phyloP scores from a whole-genome alignment of 2,329 filamentous ascomycete species.

The Stemphylium vesicarium region DNA sequence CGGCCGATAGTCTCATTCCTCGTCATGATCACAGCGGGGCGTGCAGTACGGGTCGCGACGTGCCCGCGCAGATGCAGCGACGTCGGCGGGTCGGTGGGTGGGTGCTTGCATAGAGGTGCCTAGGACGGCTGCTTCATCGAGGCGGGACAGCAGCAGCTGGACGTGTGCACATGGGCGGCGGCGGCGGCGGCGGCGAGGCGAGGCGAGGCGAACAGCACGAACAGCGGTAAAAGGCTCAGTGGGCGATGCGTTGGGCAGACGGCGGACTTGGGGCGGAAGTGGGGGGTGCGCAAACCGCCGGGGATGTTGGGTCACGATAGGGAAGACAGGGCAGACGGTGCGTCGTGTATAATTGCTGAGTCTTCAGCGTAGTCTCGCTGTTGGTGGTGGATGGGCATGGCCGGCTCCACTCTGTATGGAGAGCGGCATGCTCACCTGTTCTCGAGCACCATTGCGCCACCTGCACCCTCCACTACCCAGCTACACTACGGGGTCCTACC shows the following conservation, averaged over 20 bases:
- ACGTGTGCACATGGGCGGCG: constrained; percentile 31
- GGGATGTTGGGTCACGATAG: background rate
- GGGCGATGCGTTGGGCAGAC: background rate
- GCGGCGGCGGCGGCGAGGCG: constrained; percentile 2
- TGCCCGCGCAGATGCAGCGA: constrained; percentile 23
- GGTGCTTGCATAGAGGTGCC: constrained; percentile 42
- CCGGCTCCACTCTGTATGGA: constrained; percentile 15
- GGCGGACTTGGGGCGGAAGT: background rate
- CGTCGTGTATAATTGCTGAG: background rate
- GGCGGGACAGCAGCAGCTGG: constrained; percentile 32
- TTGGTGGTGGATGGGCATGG: background rate
- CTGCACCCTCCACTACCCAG: constrained; percentile 10
- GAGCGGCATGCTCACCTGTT: constrained; percentile 12
- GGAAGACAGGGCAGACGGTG: background rate
- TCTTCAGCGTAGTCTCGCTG: background rate
- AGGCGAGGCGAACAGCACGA: constrained; percentile 5
- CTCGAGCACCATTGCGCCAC: constrained; percentile 15
- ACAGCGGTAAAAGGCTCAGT: background rate
- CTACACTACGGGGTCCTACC: constrained; percentile 10
- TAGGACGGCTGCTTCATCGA: constrained; percentile 50
- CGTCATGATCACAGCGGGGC: constrained; percentile 60
- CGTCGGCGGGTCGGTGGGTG: constrained; percentile 26
- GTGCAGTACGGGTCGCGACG: constrained; percentile 23
- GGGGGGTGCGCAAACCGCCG: background rate
- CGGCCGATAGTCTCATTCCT: constrained; percentile 68